Base-by-base conservation (phyloP, 1,139 yeast species). In the Casaregolazyma suthepensis region DNA sequence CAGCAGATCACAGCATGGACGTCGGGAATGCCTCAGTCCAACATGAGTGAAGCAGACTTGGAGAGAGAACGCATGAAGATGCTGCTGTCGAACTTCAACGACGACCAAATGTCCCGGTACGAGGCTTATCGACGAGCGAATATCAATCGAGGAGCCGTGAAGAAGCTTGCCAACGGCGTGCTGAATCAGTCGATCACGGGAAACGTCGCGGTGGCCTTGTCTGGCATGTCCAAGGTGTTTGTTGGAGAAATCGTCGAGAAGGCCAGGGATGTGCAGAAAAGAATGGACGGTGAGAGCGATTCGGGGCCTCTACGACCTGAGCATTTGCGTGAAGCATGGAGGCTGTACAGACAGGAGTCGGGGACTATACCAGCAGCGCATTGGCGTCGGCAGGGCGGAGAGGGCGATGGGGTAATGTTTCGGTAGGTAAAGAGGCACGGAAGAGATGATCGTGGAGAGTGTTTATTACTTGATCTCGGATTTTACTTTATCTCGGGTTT, bases 281-380 rank as follows among this genome's bases (percentile, higher is more conserved):
- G 68, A 17, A 61, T 62, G 64, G 68, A 67, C 23, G 58, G 52
- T 1, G 68, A 67, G 47, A 66, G 63, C 1, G 71, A 68, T 18
- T 70, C 69, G 29, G 75, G 77, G 44, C 96, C 96, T 0, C 69
- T 91, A 46, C 76, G 81, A 46, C 96, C 97, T 0, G 90, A 87
- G 59, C 96, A 91, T 66, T 76, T 91, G 44, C 73, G 95, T 47
- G 96, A 89, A 63, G 97, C 97, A 0, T 87, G 95, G 90, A 73
- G 96, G 59, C 67, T 87, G 52, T 85, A 82, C 62, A 80, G 80
- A 58, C 59, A 76, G 46, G 96, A 89, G 62, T 80, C 78, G 53
- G 83, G 86, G 15, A 74, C 79, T n/a, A 81, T 86, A 2, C 81
- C 85, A 1, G 75, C 81, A 20, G 76, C 77, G 12, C 80, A 82